Conservation (phyloP, 2,329 filamentous ascomycete species). For the Colletotrichum brevisporum region DNA sequence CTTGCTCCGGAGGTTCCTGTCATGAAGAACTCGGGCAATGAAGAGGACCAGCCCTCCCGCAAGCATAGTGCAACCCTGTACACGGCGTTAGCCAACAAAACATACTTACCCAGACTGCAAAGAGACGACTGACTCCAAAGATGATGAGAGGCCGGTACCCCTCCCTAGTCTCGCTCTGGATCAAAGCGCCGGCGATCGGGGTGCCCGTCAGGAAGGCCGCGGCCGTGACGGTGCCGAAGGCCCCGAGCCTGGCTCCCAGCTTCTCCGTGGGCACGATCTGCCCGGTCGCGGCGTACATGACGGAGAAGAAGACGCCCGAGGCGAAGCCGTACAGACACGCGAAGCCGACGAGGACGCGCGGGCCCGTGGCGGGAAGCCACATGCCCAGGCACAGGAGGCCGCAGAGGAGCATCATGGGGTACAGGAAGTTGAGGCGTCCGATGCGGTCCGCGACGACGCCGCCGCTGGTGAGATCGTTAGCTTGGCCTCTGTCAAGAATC, state of each 20-base stretch:
- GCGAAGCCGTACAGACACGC: slow-evolving; percentile 31
- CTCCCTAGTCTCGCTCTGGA: slow-evolving; percentile 5
- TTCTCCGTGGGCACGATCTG: slow-evolving; percentile 16
- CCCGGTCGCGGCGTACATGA: slow-evolving; percentile 11
- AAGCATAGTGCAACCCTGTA: slow-evolving; percentile 1
- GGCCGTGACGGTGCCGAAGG: slow-evolving; percentile 18
- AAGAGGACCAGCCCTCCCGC: slow-evolving; percentile 1
- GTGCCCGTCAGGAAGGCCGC: slow-evolving; percentile 11
- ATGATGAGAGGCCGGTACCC: slow-evolving; percentile 12
- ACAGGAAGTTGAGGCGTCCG: slow-evolving; percentile 37
- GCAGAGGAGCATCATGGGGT: slow-evolving; percentile 32
- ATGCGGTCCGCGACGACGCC: slow-evolving; percentile 34
- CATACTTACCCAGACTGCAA: background rate
- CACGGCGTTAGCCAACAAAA: background rate
- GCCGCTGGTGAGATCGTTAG: slow-evolving; percentile 3
- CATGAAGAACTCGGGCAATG: slow-evolving; percentile 9
- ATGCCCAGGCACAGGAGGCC: slow-evolving; percentile 29
- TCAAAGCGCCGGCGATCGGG: slow-evolving; percentile 12
- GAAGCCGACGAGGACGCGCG: slow-evolving; percentile 25
- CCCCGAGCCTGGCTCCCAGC: slow-evolving; percentile 5
- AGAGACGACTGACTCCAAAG: slow-evolving; percentile 1
- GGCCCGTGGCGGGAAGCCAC: slow-evolving; percentile 31
- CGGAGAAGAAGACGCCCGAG: slow-evolving; percentile 22
- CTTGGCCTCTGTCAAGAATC: background rate
- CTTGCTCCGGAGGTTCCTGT: slow-evolving; percentile 13